These are phyloP conservation scores for Dryas integrifolia DNA, from an alignment of 331 rosid genomes.

Conservation along the genomic window DNA sequence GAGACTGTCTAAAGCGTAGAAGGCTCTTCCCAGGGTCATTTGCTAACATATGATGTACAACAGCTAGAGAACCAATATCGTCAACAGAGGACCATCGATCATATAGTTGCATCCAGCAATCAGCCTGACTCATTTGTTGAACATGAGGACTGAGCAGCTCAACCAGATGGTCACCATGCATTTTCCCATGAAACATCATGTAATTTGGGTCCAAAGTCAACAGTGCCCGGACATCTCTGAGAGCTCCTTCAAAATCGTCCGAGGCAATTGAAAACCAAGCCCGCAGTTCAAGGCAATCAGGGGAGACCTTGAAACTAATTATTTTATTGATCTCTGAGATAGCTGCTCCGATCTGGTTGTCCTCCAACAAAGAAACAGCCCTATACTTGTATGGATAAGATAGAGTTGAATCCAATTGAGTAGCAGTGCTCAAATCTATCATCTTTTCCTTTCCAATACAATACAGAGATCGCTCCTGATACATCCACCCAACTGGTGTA, in stretches of 20 bases:
- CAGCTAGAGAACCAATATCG: slow-evolving; percentile 86
- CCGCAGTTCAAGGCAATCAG: slow-evolving; percentile 84
- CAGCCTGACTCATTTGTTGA: slow-evolving; percentile 71
- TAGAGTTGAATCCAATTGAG: slow-evolving; percentile 82
- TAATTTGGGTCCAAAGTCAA: slow-evolving; percentile 77
- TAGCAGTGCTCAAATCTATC: slow-evolving; percentile 69
- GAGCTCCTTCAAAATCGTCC: slow-evolving; percentile 73
- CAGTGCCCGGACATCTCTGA: slow-evolving; percentile 77
- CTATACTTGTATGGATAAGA: slow-evolving; percentile 68
- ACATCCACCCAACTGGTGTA: slow-evolving; percentile 85
- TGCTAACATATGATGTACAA: slow-evolving; percentile 81
- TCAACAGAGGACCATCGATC: slow-evolving; percentile 83
- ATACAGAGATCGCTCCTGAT: slow-evolving; percentile 81
- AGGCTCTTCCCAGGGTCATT: slow-evolving; percentile 88
- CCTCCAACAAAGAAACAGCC: slow-evolving; percentile 59
- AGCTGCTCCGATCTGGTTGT: slow-evolving; percentile 56
- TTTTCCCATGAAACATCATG: slow-evolving; percentile 66
- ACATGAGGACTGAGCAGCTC: slow-evolving; percentile 64
- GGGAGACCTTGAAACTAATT: slow-evolving; percentile 67
- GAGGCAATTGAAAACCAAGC: slow-evolving; percentile 76
- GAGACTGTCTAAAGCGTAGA: slow-evolving; percentile 76
- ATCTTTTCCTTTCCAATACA: slow-evolving; percentile 72
- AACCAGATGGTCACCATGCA: slow-evolving; percentile 65
- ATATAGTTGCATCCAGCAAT: slow-evolving; percentile 87
- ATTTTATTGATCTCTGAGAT: slow-evolving; percentile 75